Conservation (phyloP, 345 rosid genomes). For the Kernera saxatilis region DNA sequence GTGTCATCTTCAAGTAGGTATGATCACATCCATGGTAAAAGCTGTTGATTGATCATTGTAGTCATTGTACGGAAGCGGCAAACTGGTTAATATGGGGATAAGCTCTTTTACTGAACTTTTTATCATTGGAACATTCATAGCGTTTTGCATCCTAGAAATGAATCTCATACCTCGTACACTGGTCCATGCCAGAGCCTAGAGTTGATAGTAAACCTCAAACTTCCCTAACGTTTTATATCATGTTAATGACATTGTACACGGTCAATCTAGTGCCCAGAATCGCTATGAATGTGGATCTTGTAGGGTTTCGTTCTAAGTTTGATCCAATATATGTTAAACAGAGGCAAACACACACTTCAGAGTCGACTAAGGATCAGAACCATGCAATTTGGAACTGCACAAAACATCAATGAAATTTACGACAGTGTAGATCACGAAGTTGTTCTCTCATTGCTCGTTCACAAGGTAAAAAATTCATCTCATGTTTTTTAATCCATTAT, state of each 20-base stretch:
- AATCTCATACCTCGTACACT: neutral
- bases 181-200: neutral
- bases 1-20: conserved; percentile 65
- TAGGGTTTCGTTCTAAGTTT: conserved; percentile 10
- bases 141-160: neutral
- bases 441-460: conserved; percentile 81
- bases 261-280: neutral
- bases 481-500: neutral
- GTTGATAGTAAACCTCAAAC: neutral
- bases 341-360: conserved; percentile 67
- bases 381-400: conserved; percentile 68
- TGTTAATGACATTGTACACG: neutral
- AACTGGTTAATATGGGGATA: neutral
- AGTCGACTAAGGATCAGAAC: conserved; percentile 88
- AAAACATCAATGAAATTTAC: conserved; percentile 68
- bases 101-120: neutral
- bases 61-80: neutral
- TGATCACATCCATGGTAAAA: conserved; percentile 16
- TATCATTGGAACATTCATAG: neutral
- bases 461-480: conserved; percentile 51
- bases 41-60: neutral
- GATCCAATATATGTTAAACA: conserved; percentile 28
- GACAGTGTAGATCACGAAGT: conserved; percentile 86
- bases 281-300: neutral
- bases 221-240: neutral